Base-by-base conservation (phyloP, 179 eudicot genomes). In the Sideroxylon spinosum region DNA sequence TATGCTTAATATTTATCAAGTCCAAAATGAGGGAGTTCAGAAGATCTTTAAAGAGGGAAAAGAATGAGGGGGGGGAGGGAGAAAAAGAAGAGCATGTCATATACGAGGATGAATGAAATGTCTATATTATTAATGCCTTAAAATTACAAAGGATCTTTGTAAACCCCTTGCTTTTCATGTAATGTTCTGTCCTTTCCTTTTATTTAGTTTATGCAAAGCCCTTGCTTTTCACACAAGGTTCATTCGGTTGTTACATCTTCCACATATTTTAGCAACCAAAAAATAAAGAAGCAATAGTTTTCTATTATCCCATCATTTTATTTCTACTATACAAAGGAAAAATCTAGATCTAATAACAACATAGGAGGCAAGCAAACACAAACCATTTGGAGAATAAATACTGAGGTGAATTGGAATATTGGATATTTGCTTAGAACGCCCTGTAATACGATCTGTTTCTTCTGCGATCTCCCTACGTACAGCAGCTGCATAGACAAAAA, bases 381-480 rank as follows among this genome's bases (percentile, higher is more conserved):
- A 71, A 95, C 99, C 99, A 80, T 89, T 83, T 44, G 99, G 94
- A 75, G 99, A 95, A 82, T 90, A 92, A 82, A 95, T 93, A 88
- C 99, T 95, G 80, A 95, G 82, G 55, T 95, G 99, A 82, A 95
- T 95, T 74, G 99, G 99, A 78, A 88, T 81, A 79, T 94, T 92
- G 37, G 99, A 95, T 78, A 95, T 95, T 81, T 86, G 89, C 82
- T 95, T 95, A 75, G 91, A 19, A 83, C 89, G 86, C 86, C 99
- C 98, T 53, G 99, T 95, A 66, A 95, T 85, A 68, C 98, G 95
- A 65, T 95, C 99, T 68, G 99, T 95, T 85, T 95, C 99, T 78
- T 93, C 99, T 70, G 90, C 82, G 67, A 95, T 95, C 88, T 95
- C 99, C 82, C 83, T 86, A 68, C 98, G 98, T 26, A 95, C 99